Evolutionary conservation across 768 basidiomycete genomes (phyloP).

Genomic region (Rhizopogon salebrosus): DNA sequence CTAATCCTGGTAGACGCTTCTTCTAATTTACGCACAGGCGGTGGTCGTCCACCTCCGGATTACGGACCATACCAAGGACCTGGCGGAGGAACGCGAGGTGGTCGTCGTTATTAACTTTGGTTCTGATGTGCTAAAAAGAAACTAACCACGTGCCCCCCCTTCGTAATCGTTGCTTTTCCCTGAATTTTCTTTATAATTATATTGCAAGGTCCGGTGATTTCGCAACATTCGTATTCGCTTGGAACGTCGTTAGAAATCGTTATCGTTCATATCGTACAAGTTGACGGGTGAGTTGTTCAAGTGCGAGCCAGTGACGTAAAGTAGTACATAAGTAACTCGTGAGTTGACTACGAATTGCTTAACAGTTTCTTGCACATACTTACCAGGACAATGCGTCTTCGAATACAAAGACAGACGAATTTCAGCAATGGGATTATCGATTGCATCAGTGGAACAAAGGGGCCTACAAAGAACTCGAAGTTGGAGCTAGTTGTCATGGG

Average conservation of each 20-base stretch:
- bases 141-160: background rate
- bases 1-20: background rate
- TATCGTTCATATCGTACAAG: too few relatives aligned
- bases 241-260: too few relatives aligned
- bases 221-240: background rate
- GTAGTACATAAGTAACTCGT: too few relatives aligned
- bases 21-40: constrained; percentile 27
- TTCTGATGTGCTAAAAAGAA: background rate
- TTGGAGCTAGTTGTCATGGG: too few relatives aligned
- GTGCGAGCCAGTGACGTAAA: background rate
- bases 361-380: too few relatives aligned
- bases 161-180: background rate
- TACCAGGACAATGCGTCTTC: too few relatives aligned
- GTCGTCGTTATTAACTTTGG: constrained; percentile 32
- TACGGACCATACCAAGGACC: constrained; percentile 87
- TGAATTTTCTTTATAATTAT: constrained; percentile 2
- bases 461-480: too few relatives aligned
- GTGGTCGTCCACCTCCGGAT: constrained; percentile 75
- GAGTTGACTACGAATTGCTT: too few relatives aligned
- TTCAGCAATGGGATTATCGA: too few relatives aligned
- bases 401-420: too few relatives aligned
- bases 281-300: too few relatives aligned
- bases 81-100: constrained; percentile 33
- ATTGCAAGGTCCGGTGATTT: constrained; percentile 1
- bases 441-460: too few relatives aligned